Percentiles rank a stretch among this genome's conserved stretches.
phyloP scores from a whole-genome alignment of 192 early-diverging fungal species.

The Jimgerdemannia lactiflua region DNA sequence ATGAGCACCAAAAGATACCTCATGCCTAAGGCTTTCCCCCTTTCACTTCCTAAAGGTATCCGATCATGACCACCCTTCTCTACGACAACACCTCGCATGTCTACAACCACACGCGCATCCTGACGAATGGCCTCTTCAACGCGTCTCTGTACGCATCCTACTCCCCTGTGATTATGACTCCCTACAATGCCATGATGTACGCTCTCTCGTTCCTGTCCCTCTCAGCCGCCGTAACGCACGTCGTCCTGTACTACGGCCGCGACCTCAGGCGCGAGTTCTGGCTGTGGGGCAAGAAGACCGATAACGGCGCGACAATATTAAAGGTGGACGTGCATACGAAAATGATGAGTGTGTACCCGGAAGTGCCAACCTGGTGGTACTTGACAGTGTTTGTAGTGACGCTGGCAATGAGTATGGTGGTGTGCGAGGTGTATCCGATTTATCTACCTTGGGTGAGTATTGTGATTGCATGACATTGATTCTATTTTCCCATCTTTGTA shows the following conservation, averaged over 20 bases:
- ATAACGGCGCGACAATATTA: conserved; percentile 23
- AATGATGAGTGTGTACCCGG: conserved; percentile 54
- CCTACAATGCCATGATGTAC: conserved; percentile 63
- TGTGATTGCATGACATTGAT: conserved; percentile 23
- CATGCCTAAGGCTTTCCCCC: conserved; percentile 42
- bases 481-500: too few relatives aligned
- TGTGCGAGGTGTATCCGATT: conserved; percentile 25
- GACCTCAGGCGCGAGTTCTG: conserved; percentile 30
- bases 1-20: conserved; percentile 33
- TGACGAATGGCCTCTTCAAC: too few relatives aligned
- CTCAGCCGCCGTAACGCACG: conserved; percentile 50
- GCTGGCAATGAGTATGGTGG: conserved; percentile 30
- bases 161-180: conserved; percentile 26
- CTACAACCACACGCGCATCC: too few relatives aligned
- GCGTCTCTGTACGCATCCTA: too few relatives aligned
- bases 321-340: conserved; percentile 64
- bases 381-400: conserved; percentile 30
- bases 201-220: conserved; percentile 65
- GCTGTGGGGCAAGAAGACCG: neutral
- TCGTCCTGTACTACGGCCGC: conserved; percentile 50
- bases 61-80: too few relatives aligned
- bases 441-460: conserved; percentile 51
- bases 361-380: conserved; percentile 59
- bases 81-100: conserved; percentile 8
- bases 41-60: too few relatives aligned